Conservation (phyloP, 805 yeast species). For the Kodamaea laetipori region DNA sequence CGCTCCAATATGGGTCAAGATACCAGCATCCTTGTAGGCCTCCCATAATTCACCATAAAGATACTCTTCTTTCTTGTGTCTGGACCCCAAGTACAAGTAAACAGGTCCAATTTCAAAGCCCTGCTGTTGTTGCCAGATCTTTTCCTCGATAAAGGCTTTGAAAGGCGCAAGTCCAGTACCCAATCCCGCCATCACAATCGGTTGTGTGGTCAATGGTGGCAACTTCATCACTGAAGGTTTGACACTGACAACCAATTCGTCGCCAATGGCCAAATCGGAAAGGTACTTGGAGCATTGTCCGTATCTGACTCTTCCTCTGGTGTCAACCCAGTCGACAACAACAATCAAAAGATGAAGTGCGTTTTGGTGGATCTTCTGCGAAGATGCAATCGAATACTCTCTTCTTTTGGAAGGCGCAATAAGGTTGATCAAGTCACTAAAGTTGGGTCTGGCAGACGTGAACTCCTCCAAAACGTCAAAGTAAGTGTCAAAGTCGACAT, state of each 20-base stretch:
- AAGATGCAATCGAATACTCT: constrained; percentile 96
- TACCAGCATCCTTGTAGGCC: constrained; percentile 89
- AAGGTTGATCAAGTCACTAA: constrained; percentile 67
- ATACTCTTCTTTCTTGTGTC: constrained; percentile 94
- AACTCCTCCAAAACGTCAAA: constrained; percentile 80
- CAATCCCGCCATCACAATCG: constrained; percentile 94
- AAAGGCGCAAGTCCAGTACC: constrained; percentile 99
- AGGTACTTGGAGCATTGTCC: constrained; percentile 95
- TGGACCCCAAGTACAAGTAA: constrained; percentile 85
- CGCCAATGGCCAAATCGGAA: constrained; percentile 75
- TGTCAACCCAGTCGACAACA: constrained; percentile 94
- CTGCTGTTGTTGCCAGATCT: constrained; percentile 87
- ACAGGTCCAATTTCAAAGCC: constrained; percentile 89
- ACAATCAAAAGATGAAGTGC: constrained; percentile 90
- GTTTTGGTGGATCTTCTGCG: constrained; percentile 88
- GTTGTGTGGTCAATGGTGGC: constrained; percentile 84
- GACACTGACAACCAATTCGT: constrained; percentile 88
- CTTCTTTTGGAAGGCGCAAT: constrained; percentile 91
- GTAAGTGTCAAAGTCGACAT: constrained; percentile 77
- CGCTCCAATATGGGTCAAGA: constrained; percentile 93
- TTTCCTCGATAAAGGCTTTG: constrained; percentile 96
- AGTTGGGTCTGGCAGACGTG: constrained; percentile 76
- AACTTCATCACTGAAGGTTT: constrained; percentile 97
- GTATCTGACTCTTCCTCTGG: constrained; percentile 78
- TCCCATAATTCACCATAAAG: constrained; percentile 97